phyloP scores from a whole-genome alignment of 257 asterid species.

The Solanum chmielewskii region DNA sequence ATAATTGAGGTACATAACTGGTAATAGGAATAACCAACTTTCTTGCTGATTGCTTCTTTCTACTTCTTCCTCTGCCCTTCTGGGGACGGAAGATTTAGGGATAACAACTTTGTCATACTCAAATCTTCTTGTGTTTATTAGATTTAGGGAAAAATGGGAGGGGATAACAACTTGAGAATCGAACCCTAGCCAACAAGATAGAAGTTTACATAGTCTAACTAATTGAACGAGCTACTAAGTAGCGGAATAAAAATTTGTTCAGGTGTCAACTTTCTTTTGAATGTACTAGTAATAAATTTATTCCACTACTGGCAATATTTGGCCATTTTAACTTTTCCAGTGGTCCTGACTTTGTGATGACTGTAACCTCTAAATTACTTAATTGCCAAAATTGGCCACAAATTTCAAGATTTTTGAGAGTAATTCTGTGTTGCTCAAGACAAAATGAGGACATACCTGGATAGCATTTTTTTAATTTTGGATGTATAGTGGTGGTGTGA shows the following conservation, averaged over 20 bases:
- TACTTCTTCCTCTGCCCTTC: background rate
- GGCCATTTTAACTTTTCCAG: slow-evolving; percentile 14
- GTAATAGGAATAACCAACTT: background rate
- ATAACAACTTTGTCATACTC: too few species aligned
- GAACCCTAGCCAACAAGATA: too few species aligned
- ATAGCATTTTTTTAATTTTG: background rate
- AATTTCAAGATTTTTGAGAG: background rate
- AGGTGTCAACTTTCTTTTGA: slow-evolving; percentile 5
- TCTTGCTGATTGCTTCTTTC: background rate
- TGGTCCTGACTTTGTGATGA: slow-evolving; percentile 17
- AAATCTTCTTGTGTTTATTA: background rate
- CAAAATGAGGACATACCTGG: background rate
- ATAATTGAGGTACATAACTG: background rate
- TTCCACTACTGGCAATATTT: slow-evolving; percentile 10
- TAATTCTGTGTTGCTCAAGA: background rate
- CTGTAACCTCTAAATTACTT: slow-evolving; percentile 1
- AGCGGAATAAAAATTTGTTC: background rate
- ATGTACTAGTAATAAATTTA: slow-evolving; percentile 4
- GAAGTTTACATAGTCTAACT: background rate
- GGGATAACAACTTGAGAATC: background rate
- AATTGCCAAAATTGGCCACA: slow-evolving; percentile 11
- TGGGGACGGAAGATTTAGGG: background rate
- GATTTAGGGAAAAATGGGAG: background rate
- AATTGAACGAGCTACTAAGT: background rate
- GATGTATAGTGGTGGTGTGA: background rate